Conservation (phyloP, 352 stramenopile genomes). For the Pythium periplocum region DNA sequence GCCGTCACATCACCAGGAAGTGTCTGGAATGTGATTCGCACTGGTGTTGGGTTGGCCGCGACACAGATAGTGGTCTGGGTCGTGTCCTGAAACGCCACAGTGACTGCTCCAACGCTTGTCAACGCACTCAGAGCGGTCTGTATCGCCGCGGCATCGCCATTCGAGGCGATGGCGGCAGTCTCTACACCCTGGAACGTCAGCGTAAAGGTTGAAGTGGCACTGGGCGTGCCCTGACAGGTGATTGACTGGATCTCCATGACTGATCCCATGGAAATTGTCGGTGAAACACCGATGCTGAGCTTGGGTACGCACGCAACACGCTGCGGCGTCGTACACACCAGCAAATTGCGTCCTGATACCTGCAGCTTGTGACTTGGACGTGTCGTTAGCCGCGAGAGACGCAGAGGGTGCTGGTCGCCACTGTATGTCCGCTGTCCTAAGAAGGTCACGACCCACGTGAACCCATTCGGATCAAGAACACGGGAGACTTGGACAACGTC, state of each 20-base stretch:
- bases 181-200: slow-evolving; percentile 50
- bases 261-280: slow-evolving; percentile 38
- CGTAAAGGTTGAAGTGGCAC: slow-evolving; percentile 36
- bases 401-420: slow-evolving; percentile 53
- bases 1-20: slow-evolving; percentile 42
- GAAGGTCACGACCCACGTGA: slow-evolving; percentile 78
- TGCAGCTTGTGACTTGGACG: slow-evolving; percentile 47
- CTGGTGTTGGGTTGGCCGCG: slow-evolving; percentile 13
- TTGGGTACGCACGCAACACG: slow-evolving; percentile 32
- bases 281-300: slow-evolving; percentile 34
- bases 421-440: slow-evolving; percentile 34
- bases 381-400: slow-evolving; percentile 33
- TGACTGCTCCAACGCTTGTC: slow-evolving; percentile 49
- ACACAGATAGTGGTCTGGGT: slow-evolving; percentile 46
- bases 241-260: slow-evolving; percentile 55
- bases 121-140: slow-evolving; percentile 52
- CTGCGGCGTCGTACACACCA: slow-evolving; percentile 48
- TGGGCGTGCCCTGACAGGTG: slow-evolving; percentile 29
- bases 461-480: slow-evolving; percentile 59
- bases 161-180: slow-evolving; percentile 38
- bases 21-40: slow-evolving; percentile 59
- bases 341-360: slow-evolving; percentile 40
- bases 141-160: slow-evolving; percentile 30
- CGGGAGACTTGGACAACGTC: slow-evolving; percentile 46
- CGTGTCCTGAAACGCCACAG: slow-evolving; percentile 32